phyloP scores from a whole-genome alignment of 352 stramenopile genomes.

The Plasmopara muralis region DNA sequence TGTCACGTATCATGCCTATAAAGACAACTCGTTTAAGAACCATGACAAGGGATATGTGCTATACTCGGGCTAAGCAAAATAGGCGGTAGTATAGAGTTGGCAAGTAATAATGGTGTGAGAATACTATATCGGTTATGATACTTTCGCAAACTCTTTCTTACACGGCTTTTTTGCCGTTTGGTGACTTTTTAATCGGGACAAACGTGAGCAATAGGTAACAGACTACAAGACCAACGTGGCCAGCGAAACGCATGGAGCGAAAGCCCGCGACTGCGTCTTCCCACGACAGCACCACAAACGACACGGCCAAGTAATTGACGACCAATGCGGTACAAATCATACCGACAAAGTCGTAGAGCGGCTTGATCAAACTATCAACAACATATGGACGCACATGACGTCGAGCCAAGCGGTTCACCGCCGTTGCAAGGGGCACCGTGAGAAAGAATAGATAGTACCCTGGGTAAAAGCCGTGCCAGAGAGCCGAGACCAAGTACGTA shows the following conservation, averaged over 20 bases:
- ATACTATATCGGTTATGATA: no score
- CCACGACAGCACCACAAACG: constrained; percentile 70
- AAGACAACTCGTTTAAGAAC: constrained; percentile 56
- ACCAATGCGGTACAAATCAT: constrained; percentile 49
- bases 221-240: constrained; percentile 40
- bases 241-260: constrained; percentile 48
- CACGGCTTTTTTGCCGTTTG: constrained; percentile 25
- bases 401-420: constrained; percentile 59
- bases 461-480: constrained; percentile 99
- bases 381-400: constrained; percentile 65
- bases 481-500: constrained; percentile 92
- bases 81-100: no score
- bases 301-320: constrained; percentile 68
- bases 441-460: constrained; percentile 98
- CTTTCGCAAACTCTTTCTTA: constrained; percentile 5
- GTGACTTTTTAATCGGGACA: constrained; percentile 34
- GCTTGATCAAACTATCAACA: constrained; percentile 40
- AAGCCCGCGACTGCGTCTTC: constrained; percentile 42
- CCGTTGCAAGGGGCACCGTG: constrained; percentile 53
- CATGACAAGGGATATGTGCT: constrained; percentile 42
- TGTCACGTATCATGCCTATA: constrained; percentile 32
- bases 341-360: constrained; percentile 51
- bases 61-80: constrained; percentile 37
- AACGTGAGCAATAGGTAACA: constrained; percentile 36
- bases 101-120: no score